These are phyloP conservation scores for Elymus sibiricus DNA, from an alignment of 176 grass and related monocot species.

Conservation along the genomic window DNA sequence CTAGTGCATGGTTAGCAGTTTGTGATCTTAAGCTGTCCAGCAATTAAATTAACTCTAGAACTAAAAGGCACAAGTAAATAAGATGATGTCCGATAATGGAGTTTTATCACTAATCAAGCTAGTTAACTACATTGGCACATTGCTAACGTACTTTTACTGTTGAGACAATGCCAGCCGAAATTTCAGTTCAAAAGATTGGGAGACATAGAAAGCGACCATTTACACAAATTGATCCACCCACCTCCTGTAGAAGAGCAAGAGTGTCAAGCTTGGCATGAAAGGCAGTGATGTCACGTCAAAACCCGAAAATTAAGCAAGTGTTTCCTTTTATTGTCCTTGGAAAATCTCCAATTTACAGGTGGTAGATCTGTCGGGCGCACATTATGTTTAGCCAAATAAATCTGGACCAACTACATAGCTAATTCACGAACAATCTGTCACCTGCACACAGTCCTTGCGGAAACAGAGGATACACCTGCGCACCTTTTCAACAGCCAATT, in stretches of 20 bases:
- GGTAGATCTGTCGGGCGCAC: neutral
- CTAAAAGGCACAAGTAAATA: neutral
- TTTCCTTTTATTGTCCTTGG: neutral
- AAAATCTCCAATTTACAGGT: neutral
- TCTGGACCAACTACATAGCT: neutral
- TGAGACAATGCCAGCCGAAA: no score
- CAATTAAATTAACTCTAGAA: neutral
- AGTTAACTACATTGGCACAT: no score
- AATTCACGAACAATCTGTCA: no score
- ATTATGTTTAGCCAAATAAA: neutral
- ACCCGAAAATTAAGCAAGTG: neutral
- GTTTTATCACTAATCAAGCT: neutral
- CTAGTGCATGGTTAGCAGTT: no score
- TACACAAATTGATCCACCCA: neutral
- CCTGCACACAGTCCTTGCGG: no score
- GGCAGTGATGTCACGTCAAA: neutral
- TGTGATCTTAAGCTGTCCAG: neutral
- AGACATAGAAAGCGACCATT: neutral
- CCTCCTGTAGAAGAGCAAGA: neutral
- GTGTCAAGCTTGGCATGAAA: neutral
- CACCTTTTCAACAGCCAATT: no score
- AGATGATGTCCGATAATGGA: neutral
- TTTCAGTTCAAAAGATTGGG: no score
- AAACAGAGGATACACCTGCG: no score
- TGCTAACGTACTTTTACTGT: no score